Evolutionary conservation across 2,329 filamentous ascomycete species (phyloP).

Genomic region (Beauveria medogensis): DNA sequence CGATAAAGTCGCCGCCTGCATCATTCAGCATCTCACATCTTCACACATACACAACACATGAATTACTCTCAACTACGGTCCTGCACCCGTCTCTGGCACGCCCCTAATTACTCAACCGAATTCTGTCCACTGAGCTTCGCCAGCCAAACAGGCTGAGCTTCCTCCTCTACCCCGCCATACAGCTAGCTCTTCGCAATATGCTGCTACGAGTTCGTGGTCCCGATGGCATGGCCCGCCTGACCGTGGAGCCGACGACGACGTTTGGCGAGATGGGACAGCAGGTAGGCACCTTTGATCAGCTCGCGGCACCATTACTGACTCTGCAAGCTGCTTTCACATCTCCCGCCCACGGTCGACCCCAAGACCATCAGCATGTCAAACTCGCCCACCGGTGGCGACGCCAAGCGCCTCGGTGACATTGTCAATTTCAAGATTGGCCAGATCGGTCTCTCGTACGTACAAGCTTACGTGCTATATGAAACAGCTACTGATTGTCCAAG

Average conservation of each 20-base stretch:
- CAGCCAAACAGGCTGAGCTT: not conserved
- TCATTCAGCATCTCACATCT: constrained; percentile 4
- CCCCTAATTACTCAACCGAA: too few species aligned
- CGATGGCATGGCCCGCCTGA: constrained; percentile 86
- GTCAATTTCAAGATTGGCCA: constrained; percentile 46
- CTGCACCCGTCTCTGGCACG: not conserved
- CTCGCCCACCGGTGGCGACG: constrained; percentile 48
- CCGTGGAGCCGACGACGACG: constrained; percentile 62
- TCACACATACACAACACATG: not conserved
- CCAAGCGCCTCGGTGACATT: constrained; percentile 52
- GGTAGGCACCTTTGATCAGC: constrained; percentile 27
- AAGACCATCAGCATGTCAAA: constrained; percentile 55
- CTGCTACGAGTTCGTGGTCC: constrained; percentile 81
- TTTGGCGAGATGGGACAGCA: constrained; percentile 56
- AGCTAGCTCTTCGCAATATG: constrained; percentile 42
- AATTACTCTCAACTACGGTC: not conserved
- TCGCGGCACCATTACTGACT: constrained; percentile 13
- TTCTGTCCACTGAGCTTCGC: not conserved
- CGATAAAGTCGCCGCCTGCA: constrained; percentile 3
- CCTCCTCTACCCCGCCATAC: not conserved
- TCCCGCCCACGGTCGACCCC: constrained; percentile 55
- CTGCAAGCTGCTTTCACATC: constrained; percentile 45
- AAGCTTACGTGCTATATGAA: constrained; percentile 11
- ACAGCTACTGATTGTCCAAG: constrained; percentile 34
- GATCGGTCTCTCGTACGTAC: constrained; percentile 49